Conservation (phyloP, 2,329 filamentous ascomycete species). For the Calonectria honghensis region DNA sequence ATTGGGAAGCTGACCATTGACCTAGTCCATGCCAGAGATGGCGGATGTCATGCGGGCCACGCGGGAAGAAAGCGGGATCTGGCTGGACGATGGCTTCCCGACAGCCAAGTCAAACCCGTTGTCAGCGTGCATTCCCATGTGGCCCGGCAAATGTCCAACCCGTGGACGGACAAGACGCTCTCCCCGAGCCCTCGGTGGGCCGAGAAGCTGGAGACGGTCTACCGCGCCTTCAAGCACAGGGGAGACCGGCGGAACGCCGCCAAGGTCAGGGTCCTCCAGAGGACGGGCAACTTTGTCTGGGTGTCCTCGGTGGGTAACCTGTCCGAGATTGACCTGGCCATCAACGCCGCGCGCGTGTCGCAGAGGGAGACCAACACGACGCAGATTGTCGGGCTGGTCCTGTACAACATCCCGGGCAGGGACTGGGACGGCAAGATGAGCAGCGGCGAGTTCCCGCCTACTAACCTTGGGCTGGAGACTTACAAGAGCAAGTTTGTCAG, state of each 20-base stretch:
- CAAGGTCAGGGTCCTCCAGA: constrained; percentile 30
- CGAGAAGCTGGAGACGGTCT: constrained; percentile 28
- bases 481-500: constrained; percentile 31
- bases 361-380: constrained; percentile 10
- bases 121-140: constrained; percentile 7
- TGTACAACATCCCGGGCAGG: constrained; percentile 37
- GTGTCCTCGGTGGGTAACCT: constrained; percentile 22
- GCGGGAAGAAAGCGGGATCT: constrained; percentile 10
- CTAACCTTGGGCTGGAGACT: constrained; percentile 2
- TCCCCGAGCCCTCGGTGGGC: constrained; percentile 32
- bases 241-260: constrained; percentile 27
- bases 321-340: constrained; percentile 34
- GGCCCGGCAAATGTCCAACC: constrained; percentile 19
- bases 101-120: not conserved
- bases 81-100: constrained; percentile 4
- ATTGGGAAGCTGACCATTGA: not conserved
- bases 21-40: not conserved
- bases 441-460: constrained; percentile 13
- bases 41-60: not conserved
- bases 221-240: constrained; percentile 9
- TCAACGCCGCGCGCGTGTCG: constrained; percentile 21
- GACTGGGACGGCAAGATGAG: constrained; percentile 29
- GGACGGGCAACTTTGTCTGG: constrained; percentile 37
- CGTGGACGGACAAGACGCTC: constrained; percentile 29
- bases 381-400: constrained; percentile 33